Evolutionary conservation across 495 filamentous ascomycete genomes (phyloP).

Genomic region (Penicillium salamii): DNA sequence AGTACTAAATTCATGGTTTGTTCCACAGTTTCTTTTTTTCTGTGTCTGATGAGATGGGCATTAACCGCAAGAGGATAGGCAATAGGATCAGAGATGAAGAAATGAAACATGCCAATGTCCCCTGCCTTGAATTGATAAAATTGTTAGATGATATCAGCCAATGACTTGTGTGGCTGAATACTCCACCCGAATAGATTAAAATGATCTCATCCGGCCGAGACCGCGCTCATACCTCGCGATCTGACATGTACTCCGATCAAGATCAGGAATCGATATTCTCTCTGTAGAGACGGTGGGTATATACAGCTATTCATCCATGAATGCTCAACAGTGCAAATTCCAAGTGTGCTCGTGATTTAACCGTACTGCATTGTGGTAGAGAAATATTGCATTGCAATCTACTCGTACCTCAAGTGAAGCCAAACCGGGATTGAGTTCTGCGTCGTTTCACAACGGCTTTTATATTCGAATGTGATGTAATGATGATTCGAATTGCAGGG

Average conservation of each 20-base stretch:
- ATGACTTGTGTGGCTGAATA: conserved; percentile 32
- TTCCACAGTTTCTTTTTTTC: too few species aligned
- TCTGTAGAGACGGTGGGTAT: too few species aligned
- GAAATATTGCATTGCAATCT: too few species aligned
- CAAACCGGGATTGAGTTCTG: neutral
- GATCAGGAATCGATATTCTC: neutral
- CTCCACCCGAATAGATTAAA: conserved; percentile 35
- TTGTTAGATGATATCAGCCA: conserved; percentile 21
- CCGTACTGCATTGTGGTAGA: too few species aligned
- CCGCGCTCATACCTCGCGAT: conserved; percentile 6
- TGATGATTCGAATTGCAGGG: conserved; percentile 17
- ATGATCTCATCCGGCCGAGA: conserved; percentile 31
- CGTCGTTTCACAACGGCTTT: conserved; percentile 12
- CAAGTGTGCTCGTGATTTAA: too few species aligned
- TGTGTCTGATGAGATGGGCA: too few species aligned
- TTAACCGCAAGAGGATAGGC: neutral
- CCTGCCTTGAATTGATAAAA: neutral
- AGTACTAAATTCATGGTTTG: neutral
- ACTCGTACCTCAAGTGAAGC: neutral
- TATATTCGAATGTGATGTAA: conserved; percentile 22
- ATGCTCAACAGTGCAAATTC: too few species aligned
- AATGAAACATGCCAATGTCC: neutral
- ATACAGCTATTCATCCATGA: too few species aligned
- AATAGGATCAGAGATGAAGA: neutral
- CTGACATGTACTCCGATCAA: conserved; percentile 2